These are phyloP conservation scores for Lipomyces starkeyi DNA, from an alignment of 805 yeast genomes.

Conservation along the genomic window DNA sequence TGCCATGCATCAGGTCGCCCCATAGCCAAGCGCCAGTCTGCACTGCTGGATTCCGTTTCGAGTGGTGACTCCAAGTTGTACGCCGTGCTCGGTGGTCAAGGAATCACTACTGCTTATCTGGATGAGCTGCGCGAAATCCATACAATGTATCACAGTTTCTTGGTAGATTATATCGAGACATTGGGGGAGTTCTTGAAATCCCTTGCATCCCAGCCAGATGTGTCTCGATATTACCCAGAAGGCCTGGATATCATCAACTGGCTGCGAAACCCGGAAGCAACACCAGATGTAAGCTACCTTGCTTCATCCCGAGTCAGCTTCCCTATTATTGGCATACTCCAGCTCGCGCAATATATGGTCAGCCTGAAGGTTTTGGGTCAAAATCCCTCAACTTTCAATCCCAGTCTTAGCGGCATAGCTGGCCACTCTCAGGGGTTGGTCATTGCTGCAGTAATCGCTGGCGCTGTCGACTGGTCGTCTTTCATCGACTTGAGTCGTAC, in stretches of 20 bases:
- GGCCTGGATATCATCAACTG: constrained; percentile 89
- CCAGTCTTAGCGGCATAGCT: constrained; percentile 52
- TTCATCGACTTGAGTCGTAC: constrained; percentile 74
- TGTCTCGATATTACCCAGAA: constrained; percentile 88
- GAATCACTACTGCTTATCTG: constrained; percentile 96
- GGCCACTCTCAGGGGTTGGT: constrained; percentile 65
- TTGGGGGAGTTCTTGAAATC: constrained; percentile 71
- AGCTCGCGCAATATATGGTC: constrained; percentile 88
- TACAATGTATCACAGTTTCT: constrained; percentile 74
- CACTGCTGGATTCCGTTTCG: constrained; percentile 68
- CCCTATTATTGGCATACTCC: constrained; percentile 95
- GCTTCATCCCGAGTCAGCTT: constrained; percentile 92
- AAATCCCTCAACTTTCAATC: constrained; percentile 86
- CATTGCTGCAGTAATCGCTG: constrained; percentile 88
- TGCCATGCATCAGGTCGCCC: constrained; percentile 58
- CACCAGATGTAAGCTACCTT: constrained; percentile 88
- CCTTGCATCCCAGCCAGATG: constrained; percentile 72
- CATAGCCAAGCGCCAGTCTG: constrained; percentile 57
- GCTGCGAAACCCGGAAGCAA: constrained; percentile 82
- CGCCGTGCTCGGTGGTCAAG: constrained; percentile 98
- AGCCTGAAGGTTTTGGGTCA: constrained; percentile 83
- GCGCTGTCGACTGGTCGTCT: constrained; percentile 81
- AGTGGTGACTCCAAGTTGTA: constrained; percentile 62
- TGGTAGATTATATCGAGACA: constrained; percentile 70
- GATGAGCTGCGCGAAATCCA: constrained; percentile 91